Conservation (phyloP, 331 rosid genomes). For the Pyrus hybrid region DNA sequence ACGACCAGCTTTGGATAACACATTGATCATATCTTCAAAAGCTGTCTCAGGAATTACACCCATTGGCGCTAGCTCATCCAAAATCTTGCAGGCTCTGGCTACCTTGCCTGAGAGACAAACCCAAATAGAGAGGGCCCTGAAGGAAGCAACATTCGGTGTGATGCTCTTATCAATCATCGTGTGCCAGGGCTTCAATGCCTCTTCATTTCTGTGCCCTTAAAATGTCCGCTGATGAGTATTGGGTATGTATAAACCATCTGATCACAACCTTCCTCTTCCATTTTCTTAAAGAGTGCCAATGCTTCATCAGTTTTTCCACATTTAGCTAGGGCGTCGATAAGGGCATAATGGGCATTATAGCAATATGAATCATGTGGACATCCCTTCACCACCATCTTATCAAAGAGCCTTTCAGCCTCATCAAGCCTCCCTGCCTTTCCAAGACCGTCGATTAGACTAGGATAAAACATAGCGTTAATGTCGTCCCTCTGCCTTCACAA, state of each 20-base stretch:
- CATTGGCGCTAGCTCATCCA: conserved; percentile 85
- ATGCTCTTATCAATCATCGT: conserved; percentile 80
- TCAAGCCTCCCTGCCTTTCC: conserved; percentile 76
- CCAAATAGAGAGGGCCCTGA: conserved; percentile 73
- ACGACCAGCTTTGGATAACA: conserved; percentile 65
- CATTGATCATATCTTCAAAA: conserved; percentile 81
- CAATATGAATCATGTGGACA: conserved; percentile 63
- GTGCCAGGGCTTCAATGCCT: conserved; percentile 69
- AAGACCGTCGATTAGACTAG: conserved; percentile 73
- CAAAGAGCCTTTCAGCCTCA: conserved; percentile 70
- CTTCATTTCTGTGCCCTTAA: conserved; percentile 68
- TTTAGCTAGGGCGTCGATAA: conserved; percentile 64
- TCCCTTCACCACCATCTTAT: conserved; percentile 58
- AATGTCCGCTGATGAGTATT: conserved; percentile 55
- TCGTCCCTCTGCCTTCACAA: conserved; percentile 35
- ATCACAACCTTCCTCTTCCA: conserved; percentile 79
- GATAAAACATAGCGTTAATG: conserved; percentile 61
- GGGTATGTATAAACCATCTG: conserved; percentile 73
- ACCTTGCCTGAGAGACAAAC: conserved; percentile 82
- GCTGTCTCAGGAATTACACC: conserved; percentile 68
- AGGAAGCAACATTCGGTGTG: conserved; percentile 68
- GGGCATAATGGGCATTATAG: conserved; percentile 59
- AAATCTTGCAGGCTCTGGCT: conserved; percentile 76
- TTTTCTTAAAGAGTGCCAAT: conserved; percentile 36
- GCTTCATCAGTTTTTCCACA: conserved; percentile 63